These are phyloP conservation scores for Acanthamoeba castellanii DNA, from an alignment of 208 protist genomes.

Conservation along the genomic window DNA sequence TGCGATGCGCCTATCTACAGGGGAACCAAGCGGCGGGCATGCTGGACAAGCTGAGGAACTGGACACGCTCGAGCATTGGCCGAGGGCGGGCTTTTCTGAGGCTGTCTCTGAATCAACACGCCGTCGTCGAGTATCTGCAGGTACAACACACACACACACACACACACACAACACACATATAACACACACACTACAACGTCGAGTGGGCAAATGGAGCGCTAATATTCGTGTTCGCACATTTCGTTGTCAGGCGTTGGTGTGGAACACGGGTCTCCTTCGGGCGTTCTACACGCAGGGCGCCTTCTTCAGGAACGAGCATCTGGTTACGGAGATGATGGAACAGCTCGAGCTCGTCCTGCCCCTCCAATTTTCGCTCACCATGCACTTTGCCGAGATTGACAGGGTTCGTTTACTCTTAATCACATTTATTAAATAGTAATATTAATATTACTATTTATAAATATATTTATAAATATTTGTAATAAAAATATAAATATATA, in stretches of 20 bases:
- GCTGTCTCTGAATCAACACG: slow-evolving; percentile 13
- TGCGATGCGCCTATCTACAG: background rate
- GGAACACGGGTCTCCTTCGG: background rate
- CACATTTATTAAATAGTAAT: too few relatives aligned
- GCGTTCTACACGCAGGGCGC: slow-evolving; percentile 22
- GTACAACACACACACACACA: background rate
- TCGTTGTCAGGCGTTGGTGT: background rate
- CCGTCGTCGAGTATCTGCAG: slow-evolving; percentile 48
- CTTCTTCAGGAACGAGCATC: slow-evolving; percentile 54
- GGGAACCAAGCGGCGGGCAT: background rate
- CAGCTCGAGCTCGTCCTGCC: slow-evolving; percentile 39
- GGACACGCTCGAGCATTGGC: background rate
- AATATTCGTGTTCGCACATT: background rate
- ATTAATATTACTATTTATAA: background rate
- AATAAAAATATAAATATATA: too few relatives aligned
- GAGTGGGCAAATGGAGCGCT: background rate
- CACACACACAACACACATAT: background rate
- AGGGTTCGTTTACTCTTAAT: background rate
- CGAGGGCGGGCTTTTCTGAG: slow-evolving; percentile 12
- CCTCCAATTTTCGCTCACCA: slow-evolving; percentile 62
- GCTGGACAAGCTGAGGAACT: slow-evolving; percentile 17
- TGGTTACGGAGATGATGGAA: slow-evolving; percentile 40
- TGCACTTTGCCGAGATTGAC: slow-evolving; percentile 42
- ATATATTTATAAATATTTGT: background rate
- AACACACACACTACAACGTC: background rate